A percentile compares a stretch with the other conserved stretches of the same genome.
phyloP scores from a whole-genome alignment of 495 filamentous ascomycete species.

The Aspergillus affinis region DNA sequence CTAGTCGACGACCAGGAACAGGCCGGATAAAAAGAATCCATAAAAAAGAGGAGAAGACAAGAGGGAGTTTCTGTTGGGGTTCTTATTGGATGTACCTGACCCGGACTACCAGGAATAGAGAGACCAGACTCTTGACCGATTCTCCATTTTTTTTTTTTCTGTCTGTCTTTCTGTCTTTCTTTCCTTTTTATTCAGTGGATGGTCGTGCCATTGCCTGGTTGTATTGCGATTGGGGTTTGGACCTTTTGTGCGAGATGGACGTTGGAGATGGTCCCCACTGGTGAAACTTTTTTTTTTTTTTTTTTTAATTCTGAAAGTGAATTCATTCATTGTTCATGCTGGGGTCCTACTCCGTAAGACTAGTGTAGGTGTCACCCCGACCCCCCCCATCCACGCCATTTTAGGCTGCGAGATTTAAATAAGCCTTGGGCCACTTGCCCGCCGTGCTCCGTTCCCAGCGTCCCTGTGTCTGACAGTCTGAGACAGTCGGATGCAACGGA shows the following conservation, averaged over 20 bases:
- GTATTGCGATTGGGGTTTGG: background rate
- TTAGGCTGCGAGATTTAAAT: constrained; percentile 4
- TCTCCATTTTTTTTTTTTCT: no score
- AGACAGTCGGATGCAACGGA: no score
- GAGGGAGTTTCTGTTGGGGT: no score
- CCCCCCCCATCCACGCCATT: background rate
- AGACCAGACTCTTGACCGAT: no score
- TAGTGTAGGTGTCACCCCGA: background rate
- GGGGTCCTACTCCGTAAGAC: no score
- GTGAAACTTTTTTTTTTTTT: background rate
- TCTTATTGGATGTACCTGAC: background rate
- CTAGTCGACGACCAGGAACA: background rate
- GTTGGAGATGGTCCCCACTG: background rate
- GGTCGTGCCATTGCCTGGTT: background rate
- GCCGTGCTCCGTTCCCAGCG: background rate
- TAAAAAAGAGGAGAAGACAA: background rate
- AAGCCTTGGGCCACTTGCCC: background rate
- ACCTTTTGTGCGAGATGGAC: background rate
- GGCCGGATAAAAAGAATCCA: no score
- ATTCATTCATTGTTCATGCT: no score
- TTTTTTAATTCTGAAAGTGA: no score
- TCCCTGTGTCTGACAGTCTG: no score
- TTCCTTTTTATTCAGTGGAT: background rate
- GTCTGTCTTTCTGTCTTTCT: background rate
- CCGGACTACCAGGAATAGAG: background rate